Conservation (phyloP, 108 stramenopile species). For the Skeletonema marinoi region DNA sequence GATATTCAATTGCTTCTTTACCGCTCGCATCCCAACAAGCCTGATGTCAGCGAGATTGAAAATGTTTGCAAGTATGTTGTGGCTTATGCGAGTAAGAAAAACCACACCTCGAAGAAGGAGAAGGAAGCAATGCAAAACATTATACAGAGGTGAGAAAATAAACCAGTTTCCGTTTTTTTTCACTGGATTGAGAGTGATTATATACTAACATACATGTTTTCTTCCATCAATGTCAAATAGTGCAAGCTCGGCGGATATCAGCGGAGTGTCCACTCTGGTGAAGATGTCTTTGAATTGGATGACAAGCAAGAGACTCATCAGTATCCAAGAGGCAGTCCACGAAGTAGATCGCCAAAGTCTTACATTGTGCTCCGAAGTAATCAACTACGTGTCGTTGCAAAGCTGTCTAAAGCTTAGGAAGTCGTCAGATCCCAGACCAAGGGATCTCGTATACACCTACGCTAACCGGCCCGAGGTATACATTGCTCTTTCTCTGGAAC, state of each 20-base stretch:
- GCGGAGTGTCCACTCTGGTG: no score
- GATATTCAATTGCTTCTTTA: slow-evolving; percentile 1
- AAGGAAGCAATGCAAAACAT: neutral
- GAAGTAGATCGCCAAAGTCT: neutral
- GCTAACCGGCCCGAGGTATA: neutral
- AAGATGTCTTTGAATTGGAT: neutral
- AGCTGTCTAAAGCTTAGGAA: neutral
- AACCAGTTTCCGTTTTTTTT: no score
- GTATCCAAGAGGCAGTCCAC: slow-evolving; percentile 4
- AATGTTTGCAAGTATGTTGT: slow-evolving; percentile 3
- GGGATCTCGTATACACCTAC: neutral
- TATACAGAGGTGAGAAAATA: neutral
- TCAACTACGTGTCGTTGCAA: neutral
- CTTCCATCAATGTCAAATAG: no score
- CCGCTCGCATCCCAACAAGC: neutral
- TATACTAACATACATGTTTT: no score
- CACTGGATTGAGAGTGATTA: no score
- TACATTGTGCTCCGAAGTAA: neutral
- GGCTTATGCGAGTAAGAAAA: neutral
- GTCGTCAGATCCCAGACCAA: neutral
- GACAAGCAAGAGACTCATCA: neutral
- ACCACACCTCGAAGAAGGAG: neutral
- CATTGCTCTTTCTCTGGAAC: neutral
- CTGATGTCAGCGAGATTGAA: slow-evolving; percentile 4
- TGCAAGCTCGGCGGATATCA: no score